Evolutionary conservation across 1,284 basidiomycete genomes (phyloP).

Genomic region (Puccinia coronata): DNA sequence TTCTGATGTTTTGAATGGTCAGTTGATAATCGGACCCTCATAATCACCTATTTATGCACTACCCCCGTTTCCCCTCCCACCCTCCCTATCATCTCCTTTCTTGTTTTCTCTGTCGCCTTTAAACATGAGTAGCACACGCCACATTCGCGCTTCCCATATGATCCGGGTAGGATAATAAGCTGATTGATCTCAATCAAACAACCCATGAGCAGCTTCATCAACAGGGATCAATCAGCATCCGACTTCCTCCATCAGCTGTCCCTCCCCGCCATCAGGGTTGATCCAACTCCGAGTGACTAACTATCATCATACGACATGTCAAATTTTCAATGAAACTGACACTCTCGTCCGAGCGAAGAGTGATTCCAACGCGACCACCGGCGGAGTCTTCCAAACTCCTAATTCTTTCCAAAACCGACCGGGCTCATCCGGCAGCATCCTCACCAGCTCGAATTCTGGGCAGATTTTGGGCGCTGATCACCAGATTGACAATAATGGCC

Average conservation of each 20-base stretch:
- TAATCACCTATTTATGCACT: slow-evolving; percentile 6
- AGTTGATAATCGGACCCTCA: slow-evolving; percentile 19
- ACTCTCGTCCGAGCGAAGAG: slow-evolving; percentile 22
- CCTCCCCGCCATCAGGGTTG: slow-evolving; percentile 17
- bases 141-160: not conserved
- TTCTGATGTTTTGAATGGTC: slow-evolving; percentile 43
- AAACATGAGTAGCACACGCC: not conserved
- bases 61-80: not conserved
- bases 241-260: not conserved
- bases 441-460: slow-evolving; percentile 3
- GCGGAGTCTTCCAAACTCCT: slow-evolving; percentile 10
- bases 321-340: slow-evolving; percentile 26
- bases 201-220: not conserved
- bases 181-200: not conserved
- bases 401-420: slow-evolving; percentile 14
- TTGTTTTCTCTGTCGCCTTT: not conserved
- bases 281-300: not conserved
- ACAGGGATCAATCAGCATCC: slow-evolving; percentile 19
- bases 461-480: slow-evolving; percentile 18
- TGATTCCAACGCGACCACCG: slow-evolving; percentile 20
- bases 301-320: slow-evolving; percentile 13
- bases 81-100: not conserved
- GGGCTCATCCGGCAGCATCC: slow-evolving; percentile 25
- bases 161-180: not conserved
- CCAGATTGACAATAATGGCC: not conserved